Evolutionary conservation across 345 rosid genomes (phyloP).

Genomic region (Durio zibethinus): DNA sequence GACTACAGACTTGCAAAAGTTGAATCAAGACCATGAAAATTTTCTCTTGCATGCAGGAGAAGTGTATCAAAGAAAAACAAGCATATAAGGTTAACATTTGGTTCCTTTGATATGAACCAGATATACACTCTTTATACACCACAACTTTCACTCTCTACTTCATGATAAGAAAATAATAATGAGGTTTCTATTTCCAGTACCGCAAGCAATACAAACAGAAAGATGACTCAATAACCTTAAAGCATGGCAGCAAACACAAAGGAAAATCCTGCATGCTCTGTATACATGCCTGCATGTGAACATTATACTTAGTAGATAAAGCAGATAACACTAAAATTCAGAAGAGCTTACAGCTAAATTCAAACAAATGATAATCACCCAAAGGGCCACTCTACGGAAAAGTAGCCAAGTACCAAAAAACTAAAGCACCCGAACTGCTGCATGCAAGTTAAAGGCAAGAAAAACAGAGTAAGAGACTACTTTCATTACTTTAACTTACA

Average conservation of each 20-base stretch:
- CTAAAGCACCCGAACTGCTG: neutral
- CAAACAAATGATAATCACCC: neutral
- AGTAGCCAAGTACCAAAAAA: neutral
- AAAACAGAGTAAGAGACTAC: neutral
- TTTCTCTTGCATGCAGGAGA: neutral
- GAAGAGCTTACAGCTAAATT: neutral
- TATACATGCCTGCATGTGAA: neutral
- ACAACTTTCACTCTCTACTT: neutral
- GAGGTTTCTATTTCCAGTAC: neutral
- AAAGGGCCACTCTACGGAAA: neutral
- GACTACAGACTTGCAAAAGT: neutral
- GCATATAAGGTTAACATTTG: neutral
- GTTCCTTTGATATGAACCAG: neutral
- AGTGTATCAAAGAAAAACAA: neutral
- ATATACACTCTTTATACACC: neutral
- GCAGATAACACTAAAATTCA: neutral
- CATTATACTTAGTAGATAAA: neutral
- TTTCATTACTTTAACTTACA: neutral
- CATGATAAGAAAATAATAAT: neutral
- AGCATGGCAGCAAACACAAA: neutral
- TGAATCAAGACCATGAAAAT: neutral
- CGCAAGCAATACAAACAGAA: conserved; percentile 9
- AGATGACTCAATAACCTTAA: neutral
- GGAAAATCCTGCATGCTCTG: neutral
- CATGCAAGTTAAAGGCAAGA: neutral